These are phyloP conservation scores for Aspergillus ruber DNA, from an alignment of 2,329 filamentous ascomycete genomes.

Conservation along the genomic window DNA sequence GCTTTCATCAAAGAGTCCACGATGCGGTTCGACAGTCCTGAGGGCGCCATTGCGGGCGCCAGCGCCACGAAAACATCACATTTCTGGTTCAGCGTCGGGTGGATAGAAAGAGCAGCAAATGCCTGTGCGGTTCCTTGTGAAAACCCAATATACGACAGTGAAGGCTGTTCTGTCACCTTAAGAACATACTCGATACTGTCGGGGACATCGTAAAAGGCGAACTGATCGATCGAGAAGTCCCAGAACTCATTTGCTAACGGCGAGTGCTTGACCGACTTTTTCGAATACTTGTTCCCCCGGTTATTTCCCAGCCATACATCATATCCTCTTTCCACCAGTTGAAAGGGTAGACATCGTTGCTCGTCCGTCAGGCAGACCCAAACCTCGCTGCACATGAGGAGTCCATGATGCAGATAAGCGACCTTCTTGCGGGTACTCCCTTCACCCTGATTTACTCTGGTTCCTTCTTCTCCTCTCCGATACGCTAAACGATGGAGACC, in stretches of 20 bases:
- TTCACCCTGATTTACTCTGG: constrained; percentile 63
- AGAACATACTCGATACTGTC: constrained; percentile 91
- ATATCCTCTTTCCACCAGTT: constrained; percentile 81
- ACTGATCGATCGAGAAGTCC: constrained; percentile 98
- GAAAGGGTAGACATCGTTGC: constrained; percentile 79
- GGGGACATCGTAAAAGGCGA: constrained; percentile 95
- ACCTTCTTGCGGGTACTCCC: constrained; percentile 71
- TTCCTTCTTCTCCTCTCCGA: constrained; percentile 72
- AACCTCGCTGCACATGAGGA: constrained; percentile 98
- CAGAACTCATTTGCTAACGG: constrained; percentile 76
- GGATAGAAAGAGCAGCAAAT: constrained; percentile 86
- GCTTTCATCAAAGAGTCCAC: constrained; percentile 92
- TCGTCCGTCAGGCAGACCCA: constrained; percentile 91
- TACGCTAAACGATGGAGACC: constrained; percentile 83
- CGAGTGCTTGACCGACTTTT: constrained; percentile 74
- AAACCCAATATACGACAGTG: constrained; percentile 92
- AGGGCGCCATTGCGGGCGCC: constrained; percentile 92
- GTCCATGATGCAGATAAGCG: constrained; percentile 87
- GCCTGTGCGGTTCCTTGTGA: constrained; percentile 96
- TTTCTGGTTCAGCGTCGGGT: constrained; percentile 84
- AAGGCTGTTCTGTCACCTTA: constrained; percentile 70
- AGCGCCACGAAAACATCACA: constrained; percentile 94
- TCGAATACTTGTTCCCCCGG: constrained; percentile 97
- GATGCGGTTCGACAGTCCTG: constrained; percentile 79
- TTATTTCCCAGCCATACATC: constrained; percentile 99